These are phyloP conservation scores for Aspergillus sp. DNA, from an alignment of 2,329 filamentous ascomycete genomes.

Conservation along the genomic window DNA sequence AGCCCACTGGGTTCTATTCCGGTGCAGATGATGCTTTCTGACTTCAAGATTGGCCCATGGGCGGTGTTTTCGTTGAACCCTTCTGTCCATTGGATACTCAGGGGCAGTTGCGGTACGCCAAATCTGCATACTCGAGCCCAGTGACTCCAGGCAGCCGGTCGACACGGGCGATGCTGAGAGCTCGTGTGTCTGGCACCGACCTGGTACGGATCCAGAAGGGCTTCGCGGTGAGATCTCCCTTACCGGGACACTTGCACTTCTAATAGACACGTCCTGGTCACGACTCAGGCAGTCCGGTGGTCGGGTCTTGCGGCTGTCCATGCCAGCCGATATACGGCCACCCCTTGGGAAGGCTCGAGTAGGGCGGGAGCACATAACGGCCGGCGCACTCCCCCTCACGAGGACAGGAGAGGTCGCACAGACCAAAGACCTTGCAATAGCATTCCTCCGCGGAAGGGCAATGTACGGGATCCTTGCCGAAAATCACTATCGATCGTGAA, in stretches of 20 bases:
- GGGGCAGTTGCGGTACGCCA: too few relatives aligned
- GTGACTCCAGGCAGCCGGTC: too few relatives aligned
- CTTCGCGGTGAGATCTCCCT: too few relatives aligned
- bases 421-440: conserved; percentile 66
- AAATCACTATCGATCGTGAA: conserved; percentile 51
- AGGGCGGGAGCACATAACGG: conserved; percentile 60
- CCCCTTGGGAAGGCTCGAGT: conserved; percentile 56
- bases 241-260: neutral
- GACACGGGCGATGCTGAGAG: too few relatives aligned
- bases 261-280: neutral
- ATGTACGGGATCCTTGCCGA: conserved; percentile 57
- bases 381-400: conserved; percentile 50
- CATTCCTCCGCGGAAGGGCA: conserved; percentile 62
- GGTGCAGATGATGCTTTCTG: too few relatives aligned
- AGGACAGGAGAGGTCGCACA: conserved; percentile 51
- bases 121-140: too few relatives aligned
- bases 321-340: conserved; percentile 62
- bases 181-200: too few relatives aligned
- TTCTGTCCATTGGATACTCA: too few relatives aligned
- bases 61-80: too few relatives aligned
- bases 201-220: too few relatives aligned
- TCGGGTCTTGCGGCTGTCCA: conserved; percentile 35
- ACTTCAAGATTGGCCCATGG: too few relatives aligned
- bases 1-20: too few relatives aligned
- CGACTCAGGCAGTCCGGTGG: conserved; percentile 28